Evolutionary conservation across 148 eudicot genomes (phyloP).

Genomic region (Bassia scoparia): DNA sequence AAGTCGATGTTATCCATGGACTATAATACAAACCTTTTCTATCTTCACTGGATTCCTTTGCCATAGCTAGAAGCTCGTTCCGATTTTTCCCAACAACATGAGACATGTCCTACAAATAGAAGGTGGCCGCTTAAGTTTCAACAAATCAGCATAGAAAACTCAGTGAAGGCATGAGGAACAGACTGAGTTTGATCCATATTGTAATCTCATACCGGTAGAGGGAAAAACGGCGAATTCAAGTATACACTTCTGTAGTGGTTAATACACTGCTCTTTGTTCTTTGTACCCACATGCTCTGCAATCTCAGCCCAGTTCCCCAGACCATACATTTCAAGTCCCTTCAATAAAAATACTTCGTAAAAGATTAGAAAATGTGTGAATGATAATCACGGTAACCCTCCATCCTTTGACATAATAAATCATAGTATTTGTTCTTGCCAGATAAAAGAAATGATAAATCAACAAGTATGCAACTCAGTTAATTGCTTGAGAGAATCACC

Average conservation of each 20-base stretch:
- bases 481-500: slow-evolving; percentile 33
- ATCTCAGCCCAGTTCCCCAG: slow-evolving; percentile 76
- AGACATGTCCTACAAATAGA: slow-evolving; percentile 54
- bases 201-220: slow-evolving; percentile 53
- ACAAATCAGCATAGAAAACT: neutral
- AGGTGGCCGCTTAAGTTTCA: slow-evolving; percentile 1
- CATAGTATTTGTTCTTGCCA: neutral
- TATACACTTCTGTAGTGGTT: slow-evolving; percentile 51
- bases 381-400: neutral
- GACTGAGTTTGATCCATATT: neutral
- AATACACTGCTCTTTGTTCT: slow-evolving; percentile 55
- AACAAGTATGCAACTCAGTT: neutral
- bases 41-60: slow-evolving; percentile 49
- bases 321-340: slow-evolving; percentile 92
- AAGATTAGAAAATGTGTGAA: neutral
- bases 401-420: neutral
- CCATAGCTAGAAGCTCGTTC: slow-evolving; percentile 69
- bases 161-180: neutral
- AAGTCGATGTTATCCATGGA: neutral
- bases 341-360: neutral
- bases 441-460: neutral
- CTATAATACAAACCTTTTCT: slow-evolving; percentile 43
- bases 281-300: slow-evolving; percentile 76
- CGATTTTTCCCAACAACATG: slow-evolving; percentile 68
- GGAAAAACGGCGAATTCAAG: slow-evolving; percentile 59